phyloP scores from a whole-genome alignment of 768 basidiomycete species.

The Panellus pusillus region DNA sequence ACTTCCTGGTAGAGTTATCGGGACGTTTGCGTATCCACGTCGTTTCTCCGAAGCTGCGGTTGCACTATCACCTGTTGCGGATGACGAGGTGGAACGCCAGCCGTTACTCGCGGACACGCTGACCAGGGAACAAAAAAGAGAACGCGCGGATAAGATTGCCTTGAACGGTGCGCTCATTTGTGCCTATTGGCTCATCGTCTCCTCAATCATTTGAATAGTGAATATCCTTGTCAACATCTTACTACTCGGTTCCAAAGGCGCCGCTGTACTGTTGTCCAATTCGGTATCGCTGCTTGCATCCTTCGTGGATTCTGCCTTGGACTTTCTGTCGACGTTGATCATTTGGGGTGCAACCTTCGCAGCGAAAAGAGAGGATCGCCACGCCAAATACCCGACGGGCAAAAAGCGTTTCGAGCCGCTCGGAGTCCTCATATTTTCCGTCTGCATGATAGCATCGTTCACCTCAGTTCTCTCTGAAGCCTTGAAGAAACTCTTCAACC shows the following conservation, averaged over 20 bases:
- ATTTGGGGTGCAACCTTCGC: slow-evolving; percentile 21
- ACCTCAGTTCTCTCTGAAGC: slow-evolving; percentile 19
- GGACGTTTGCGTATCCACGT: slow-evolving; percentile 3
- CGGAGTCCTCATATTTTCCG: slow-evolving; percentile 22
- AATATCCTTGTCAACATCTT: slow-evolving; percentile 20
- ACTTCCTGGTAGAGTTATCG: slow-evolving; percentile 11
- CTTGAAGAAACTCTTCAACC: slow-evolving; percentile 15
- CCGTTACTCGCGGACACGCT: slow-evolving; percentile 12
- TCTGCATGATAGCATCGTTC: slow-evolving; percentile 23
- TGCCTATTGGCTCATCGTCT: too few relatives aligned
- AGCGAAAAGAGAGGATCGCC: slow-evolving; percentile 15
- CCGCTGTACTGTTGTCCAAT: slow-evolving; percentile 15
- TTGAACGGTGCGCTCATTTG: slow-evolving; percentile 13
- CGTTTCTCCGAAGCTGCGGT: slow-evolving; percentile 9
- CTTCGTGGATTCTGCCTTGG: slow-evolving; percentile 22
- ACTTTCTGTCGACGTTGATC: slow-evolving; percentile 21
- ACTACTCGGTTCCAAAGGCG: slow-evolving; percentile 17
- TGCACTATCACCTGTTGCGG: slow-evolving; percentile 1
- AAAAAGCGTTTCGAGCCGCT: slow-evolving; percentile 24
- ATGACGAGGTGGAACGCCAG: slow-evolving; percentile 14
- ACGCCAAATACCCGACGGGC: slow-evolving; percentile 20
- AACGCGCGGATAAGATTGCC: slow-evolving; percentile 19
- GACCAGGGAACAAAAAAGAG: slow-evolving; percentile 11
- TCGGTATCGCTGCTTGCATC: slow-evolving; percentile 22
- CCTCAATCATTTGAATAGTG: background rate